phyloP scores from a whole-genome alignment of 2,329 filamentous ascomycete species.

The Ilyonectria destructans region DNA sequence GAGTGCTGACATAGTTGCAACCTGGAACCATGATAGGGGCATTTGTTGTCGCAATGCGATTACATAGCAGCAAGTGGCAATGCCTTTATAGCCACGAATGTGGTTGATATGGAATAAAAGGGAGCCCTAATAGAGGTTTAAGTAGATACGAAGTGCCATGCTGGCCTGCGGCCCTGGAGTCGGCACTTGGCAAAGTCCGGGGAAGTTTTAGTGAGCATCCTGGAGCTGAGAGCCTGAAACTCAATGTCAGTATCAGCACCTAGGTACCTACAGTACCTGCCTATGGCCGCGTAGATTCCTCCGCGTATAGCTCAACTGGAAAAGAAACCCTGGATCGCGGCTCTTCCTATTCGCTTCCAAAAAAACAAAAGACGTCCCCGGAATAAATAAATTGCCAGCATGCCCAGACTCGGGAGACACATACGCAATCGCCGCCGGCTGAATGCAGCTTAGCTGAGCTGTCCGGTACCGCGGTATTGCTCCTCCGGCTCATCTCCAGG shows the following conservation, averaged over 20 bases:
- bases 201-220: too few relatives aligned
- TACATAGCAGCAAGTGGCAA: too few relatives aligned
- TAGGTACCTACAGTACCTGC: too few relatives aligned
- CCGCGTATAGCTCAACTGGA: neutral
- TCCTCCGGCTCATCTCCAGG: neutral
- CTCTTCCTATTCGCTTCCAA: neutral
- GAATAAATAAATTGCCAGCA: too few relatives aligned
- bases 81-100: too few relatives aligned
- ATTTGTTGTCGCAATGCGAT: too few relatives aligned
- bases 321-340: neutral
- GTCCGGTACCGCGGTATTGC: neutral
- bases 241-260: neutral
- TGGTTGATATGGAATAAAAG: too few relatives aligned
- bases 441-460: constrained; percentile 11
- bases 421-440: constrained; percentile 17
- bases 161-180: too few relatives aligned
- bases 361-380: neutral
- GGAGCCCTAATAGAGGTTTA: too few relatives aligned
- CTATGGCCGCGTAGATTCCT: neutral
- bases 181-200: too few relatives aligned
- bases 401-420: neutral
- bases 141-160: too few relatives aligned
- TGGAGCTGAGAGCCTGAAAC: neutral
- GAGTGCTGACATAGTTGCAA: neutral
- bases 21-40: neutral